Evolutionary conservation across 176 grass and related monocot genomes (phyloP), one percentile per base, ranked within the genome.

Genomic region (Oryza nivara): DNA sequence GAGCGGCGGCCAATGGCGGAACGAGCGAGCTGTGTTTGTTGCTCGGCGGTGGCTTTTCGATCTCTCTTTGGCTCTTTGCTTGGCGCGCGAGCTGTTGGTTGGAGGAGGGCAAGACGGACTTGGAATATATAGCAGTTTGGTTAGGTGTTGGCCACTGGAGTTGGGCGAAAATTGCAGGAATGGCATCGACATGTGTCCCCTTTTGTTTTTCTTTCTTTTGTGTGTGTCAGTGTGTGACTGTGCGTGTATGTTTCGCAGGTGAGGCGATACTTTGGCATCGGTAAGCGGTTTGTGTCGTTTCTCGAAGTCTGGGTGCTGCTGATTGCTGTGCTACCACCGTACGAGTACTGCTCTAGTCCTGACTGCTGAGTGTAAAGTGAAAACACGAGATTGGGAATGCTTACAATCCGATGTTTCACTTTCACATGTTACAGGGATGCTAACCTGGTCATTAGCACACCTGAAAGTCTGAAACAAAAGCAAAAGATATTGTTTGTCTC

Each of bases 101-200:
- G 71, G 49, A 65, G 71, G 9, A 34, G 78, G 56, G 66, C 12
- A 17, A 44, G 67, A 32, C 14, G 63, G 66, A 78, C 9, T 36
- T 23, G 72, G 9, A 0, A 56, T 86, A 82, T 89, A 90, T 89
- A 89, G 73, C 19, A 0, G 2, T 41, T 6, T 46, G 16, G 77
- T 16, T 51, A 13, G 72, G 64, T 0, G 64, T 51, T 71, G 2
- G 65, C 20, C 76, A 63, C 64, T 9, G 40, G 23, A 67, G 43
- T 77, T 72, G 40, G 60, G 19, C 8, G 15, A 22, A 89, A 71
- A 76, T 76, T 65, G 22, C 72, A 38, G 54, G 73, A 25, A 16
- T 78, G 73, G 11, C 72, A 75, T 43, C 71, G 36, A 11, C 23
- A 10, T 46, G 48, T 23, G 23, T 66, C 41, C 60, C 6, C 34